These are phyloP conservation scores for Torulaspora maleeae DNA, from an alignment of 805 yeast species.

Conservation along the genomic window DNA sequence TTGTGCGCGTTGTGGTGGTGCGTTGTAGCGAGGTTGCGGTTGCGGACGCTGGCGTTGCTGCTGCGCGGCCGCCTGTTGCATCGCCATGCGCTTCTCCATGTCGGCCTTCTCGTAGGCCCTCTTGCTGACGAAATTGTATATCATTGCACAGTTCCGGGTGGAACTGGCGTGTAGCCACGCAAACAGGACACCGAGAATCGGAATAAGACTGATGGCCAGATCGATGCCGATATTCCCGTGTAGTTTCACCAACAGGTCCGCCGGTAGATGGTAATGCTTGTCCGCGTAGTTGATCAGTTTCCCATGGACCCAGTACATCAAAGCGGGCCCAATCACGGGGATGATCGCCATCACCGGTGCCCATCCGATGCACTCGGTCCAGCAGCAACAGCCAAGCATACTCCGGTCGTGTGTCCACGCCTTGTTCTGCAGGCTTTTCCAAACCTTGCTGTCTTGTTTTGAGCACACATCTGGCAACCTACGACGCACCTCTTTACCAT, in stretches of 20 bases:
- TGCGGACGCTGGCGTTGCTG: constrained; percentile 2
- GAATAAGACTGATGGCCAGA: constrained; percentile 69
- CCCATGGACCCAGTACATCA: constrained; percentile 76
- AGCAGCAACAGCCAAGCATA: constrained; percentile 68
- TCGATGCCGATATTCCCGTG: constrained; percentile 74
- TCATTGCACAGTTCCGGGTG: constrained; percentile 80
- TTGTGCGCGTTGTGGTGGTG: background rate
- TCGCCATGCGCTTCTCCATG: constrained; percentile 9
- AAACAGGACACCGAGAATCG: constrained; percentile 71
- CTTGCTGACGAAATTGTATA: constrained; percentile 44
- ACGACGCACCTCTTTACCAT: constrained; percentile 53
- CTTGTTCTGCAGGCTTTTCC: constrained; percentile 66
- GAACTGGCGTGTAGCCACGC: constrained; percentile 83
- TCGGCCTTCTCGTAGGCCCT: constrained; percentile 20
- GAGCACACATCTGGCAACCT: constrained; percentile 56
- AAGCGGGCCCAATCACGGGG: constrained; percentile 80
- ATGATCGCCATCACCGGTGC: constrained; percentile 68
- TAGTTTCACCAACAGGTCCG: constrained; percentile 57
- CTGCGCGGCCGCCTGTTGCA: constrained; percentile 2
- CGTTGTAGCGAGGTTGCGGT: constrained; percentile 4
- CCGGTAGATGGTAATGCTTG: constrained; percentile 53
- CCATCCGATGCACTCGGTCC: constrained; percentile 63
- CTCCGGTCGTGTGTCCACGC: constrained; percentile 90
- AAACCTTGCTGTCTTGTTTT: constrained; percentile 56
- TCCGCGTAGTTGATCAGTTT: constrained; percentile 59